Evolutionary conservation across 352 stramenopile genomes (phyloP), one percentile per base, ranked within the genome.

Genomic region (Phytophthora tentaculata): DNA sequence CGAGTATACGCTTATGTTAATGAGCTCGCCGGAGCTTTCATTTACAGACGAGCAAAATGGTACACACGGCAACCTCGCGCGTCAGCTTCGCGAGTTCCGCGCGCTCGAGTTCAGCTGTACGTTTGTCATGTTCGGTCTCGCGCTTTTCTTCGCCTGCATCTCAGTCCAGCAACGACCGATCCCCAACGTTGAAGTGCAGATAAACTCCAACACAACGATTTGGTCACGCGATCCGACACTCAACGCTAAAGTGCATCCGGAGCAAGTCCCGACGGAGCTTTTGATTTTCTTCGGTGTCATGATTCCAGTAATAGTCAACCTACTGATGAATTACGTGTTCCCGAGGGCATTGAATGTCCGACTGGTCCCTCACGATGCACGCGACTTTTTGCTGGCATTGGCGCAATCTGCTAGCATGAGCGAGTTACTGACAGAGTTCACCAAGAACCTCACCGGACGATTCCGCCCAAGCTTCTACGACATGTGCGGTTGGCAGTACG

Each of bases 401-500:
- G 66, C 76, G 16, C 74, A 84, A 49, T 83, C 86, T 28, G 59
- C 66, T 19, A 74, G 80, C 9, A 69, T 94, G 56, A 70, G 72
- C 20, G 61, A 80, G 64, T 43, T 92, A 39, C 69, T 91, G 22
- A 92, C 82, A 20, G 81, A 94, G 60, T 89, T 94, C 43, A 82
- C 78, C 6, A 94, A 94, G 66, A 86, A 87, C 59, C 59, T 87
- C 43, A 85, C 82, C 0, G 84, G 86, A 4, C 76, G 82, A 56
- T 89, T 92, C 61, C 84, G 86, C 13, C 82, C 84, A 28, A 83
- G 77, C 62, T 94, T 92, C 56, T 79, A 92, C 52, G 77, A 88
- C 64, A 94, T 94, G 86, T 94, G 86, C 56, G 71, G 79, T 35
- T 94, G 86, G 86, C 58, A 90, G 48, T 87, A 80, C 55, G 56